phyloP scores from a whole-genome alignment of 139 green algal species.

The Limnomonas spitsbergensis region DNA sequence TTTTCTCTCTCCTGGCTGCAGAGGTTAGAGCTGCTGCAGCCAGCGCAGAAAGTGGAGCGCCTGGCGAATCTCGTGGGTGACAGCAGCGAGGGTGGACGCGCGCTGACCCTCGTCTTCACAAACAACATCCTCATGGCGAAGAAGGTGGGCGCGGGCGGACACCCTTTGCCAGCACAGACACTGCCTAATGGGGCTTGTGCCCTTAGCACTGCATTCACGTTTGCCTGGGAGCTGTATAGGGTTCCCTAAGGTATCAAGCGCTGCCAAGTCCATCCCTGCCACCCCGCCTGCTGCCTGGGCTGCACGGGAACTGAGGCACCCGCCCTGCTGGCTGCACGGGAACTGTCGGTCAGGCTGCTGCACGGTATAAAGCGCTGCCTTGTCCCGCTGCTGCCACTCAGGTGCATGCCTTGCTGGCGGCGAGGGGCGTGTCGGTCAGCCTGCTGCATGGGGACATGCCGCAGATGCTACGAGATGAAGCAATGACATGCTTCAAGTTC shows the following conservation, averaged over 20 bases:
- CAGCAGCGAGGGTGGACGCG: not conserved
- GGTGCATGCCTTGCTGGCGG: constrained; percentile 21
- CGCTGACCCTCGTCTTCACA: constrained; percentile 39
- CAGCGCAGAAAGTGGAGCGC: constrained; percentile 4
- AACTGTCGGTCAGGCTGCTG: no score
- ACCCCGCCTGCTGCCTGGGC: no score
- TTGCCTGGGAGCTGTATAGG: no score
- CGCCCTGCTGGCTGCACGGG: no score
- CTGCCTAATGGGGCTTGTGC: no score
- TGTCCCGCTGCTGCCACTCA: not conserved
- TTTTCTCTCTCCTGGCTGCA: not conserved
- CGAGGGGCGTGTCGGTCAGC: constrained; percentile 61
- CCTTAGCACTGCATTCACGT: no score
- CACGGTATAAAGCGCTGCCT: no score
- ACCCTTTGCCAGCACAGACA: no score
- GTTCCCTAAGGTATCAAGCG: no score
- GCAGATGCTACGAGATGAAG: constrained; percentile 83
- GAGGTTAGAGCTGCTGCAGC: constrained; percentile 7
- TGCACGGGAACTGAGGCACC: no score
- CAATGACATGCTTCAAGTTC: constrained; percentile 76
- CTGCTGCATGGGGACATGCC: constrained; percentile 71
- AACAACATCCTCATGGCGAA: constrained; percentile 22
- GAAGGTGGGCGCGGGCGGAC: not conserved
- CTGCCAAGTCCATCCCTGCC: no score
- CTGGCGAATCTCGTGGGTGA: constrained; percentile 3